These are phyloP conservation scores for Arbutus unedo DNA, from an alignment of 148 eudicot species.

Conservation along the genomic window DNA sequence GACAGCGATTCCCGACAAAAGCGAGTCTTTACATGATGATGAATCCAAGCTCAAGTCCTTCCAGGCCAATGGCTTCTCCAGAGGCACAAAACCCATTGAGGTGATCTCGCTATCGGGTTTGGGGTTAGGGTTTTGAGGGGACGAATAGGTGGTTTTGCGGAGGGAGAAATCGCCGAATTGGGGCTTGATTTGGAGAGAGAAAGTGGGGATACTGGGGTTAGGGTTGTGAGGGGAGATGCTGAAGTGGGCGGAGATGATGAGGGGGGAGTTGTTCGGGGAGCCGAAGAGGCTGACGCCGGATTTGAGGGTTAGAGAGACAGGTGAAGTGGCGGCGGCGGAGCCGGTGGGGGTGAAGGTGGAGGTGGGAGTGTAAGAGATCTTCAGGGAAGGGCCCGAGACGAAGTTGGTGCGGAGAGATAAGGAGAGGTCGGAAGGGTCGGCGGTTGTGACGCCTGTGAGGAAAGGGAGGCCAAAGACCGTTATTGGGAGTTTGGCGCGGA, in stretches of 20 bases:
- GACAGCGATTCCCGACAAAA: conserved; percentile 57
- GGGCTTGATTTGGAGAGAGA: conserved; percentile 68
- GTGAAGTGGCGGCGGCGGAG: conserved; percentile 17
- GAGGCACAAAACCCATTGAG: conserved; percentile 34
- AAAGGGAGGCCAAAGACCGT: conserved; percentile 66
- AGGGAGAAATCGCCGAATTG: conserved; percentile 78
- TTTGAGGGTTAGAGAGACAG: conserved; percentile 59
- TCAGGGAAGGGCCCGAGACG: conserved; percentile 69
- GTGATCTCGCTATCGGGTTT: conserved; percentile 10
- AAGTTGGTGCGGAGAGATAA: conserved; percentile 76
- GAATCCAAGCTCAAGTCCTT: conserved; percentile 39
- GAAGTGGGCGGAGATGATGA: conserved; percentile 64
- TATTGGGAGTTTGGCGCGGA: conserved; percentile 80
- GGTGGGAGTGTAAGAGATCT: conserved; percentile 66
- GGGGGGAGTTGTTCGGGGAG: conserved; percentile 69
- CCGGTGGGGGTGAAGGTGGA: conserved; percentile 24
- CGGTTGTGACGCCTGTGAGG: conserved; percentile 58
- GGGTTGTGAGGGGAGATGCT: conserved; percentile 33
- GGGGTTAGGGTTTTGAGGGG: neutral
- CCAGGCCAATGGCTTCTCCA: conserved; percentile 35
- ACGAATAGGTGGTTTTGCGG: conserved; percentile 39
- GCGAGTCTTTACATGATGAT: conserved; percentile 11
- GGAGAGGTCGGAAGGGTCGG: conserved; percentile 68
- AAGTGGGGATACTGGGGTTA: conserved; percentile 44
- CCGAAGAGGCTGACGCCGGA: conserved; percentile 76